Conservation (phyloP, 2,329 filamentous ascomycete species). For the Lachnellula willkommii region DNA sequence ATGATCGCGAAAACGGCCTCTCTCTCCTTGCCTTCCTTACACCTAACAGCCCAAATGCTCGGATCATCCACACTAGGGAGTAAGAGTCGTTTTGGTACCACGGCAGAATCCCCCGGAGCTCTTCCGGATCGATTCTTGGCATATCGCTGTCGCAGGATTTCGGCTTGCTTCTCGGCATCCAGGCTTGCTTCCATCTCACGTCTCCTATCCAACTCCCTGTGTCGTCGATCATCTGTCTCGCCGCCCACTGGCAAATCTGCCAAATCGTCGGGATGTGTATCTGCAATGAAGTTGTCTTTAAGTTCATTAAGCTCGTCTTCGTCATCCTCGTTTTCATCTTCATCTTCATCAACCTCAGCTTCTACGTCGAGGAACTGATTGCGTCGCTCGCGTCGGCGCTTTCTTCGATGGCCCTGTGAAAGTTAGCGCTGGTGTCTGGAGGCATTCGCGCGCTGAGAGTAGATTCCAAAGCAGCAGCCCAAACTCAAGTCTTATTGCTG, state of each 20-base stretch:
- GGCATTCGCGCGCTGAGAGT: background rate
- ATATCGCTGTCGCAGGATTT: constrained; percentile 81
- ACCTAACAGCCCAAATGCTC: constrained; percentile 89
- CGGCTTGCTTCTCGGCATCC: constrained; percentile 90
- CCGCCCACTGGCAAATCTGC: constrained; percentile 68
- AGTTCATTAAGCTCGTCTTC: constrained; percentile 82
- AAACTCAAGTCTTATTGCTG: background rate
- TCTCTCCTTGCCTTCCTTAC: constrained; percentile 90
- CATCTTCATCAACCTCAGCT: constrained; percentile 92
- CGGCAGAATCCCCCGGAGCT: constrained; percentile 61
- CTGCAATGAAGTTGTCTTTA: constrained; percentile 74
- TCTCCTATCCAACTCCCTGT: constrained; percentile 88
- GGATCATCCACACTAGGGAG: constrained; percentile 93
- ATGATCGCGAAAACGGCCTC: constrained; percentile 85
- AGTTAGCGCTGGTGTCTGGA: constrained; percentile 26
- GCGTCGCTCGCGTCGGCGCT: constrained; percentile 68
- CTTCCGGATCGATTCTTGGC: constrained; percentile 68
- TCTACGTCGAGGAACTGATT: constrained; percentile 95
- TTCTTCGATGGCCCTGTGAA: constrained; percentile 63
- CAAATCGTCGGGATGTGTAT: constrained; percentile 85
- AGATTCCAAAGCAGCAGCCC: background rate
- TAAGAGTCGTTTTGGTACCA: constrained; percentile 79
- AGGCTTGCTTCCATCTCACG: constrained; percentile 82
- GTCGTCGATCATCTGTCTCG: constrained; percentile 83
- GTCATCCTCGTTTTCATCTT: constrained; percentile 81